Evolutionary conservation across 805 yeast genomes (phyloP), one percentile per base, ranked within the genome.

Genomic region (Kuraishia hungarica): DNA sequence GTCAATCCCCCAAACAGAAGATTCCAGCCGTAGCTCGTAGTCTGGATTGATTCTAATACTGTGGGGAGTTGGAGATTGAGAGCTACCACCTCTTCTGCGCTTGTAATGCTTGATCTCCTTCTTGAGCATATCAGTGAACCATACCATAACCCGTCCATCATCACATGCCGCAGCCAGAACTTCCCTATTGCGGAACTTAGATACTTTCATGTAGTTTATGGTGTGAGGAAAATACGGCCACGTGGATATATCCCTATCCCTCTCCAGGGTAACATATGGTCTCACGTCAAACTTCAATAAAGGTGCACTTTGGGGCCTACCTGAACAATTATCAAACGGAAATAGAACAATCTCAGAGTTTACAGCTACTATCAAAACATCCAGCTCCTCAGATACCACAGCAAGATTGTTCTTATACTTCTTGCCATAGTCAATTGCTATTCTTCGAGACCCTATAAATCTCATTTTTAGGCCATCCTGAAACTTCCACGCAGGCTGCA

Each of bases 1-100:
- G 61, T 82, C 87, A 20, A 82, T 60, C 0, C 89, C 88, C 91
- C 91, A 86, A 1, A 77, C 81, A 1, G 87, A 81, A 77, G 67
- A 5, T 68, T 68, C 51, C 77, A 60, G 35, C 66, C 68, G 2
- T 78, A 54, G 8, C 64, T 67, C 58, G 48, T 61, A 56, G 59
- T 66, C 58, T 20, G 70, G 65, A 17, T 19, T 55, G 43, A 60
- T 55, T 26, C 43, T 50, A 13, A 60, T 46, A 17, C 56, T 59
- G 57, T 51, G 53, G 13, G 52, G 11, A 13, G 47, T 53, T 6
- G 23, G 17, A 10, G 39, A 2, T 13, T 35, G 43, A 17, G n/a
- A 6, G 19, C 50, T 35, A 54, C n/a, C 23, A 29, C 7, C 20
- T 47, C 28, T 2, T 39, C 47, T 15, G 57, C 51, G 47, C 54